Conservation (phyloP, 2,329 filamentous ascomycete species). For the Leptodontidium sp. region DNA sequence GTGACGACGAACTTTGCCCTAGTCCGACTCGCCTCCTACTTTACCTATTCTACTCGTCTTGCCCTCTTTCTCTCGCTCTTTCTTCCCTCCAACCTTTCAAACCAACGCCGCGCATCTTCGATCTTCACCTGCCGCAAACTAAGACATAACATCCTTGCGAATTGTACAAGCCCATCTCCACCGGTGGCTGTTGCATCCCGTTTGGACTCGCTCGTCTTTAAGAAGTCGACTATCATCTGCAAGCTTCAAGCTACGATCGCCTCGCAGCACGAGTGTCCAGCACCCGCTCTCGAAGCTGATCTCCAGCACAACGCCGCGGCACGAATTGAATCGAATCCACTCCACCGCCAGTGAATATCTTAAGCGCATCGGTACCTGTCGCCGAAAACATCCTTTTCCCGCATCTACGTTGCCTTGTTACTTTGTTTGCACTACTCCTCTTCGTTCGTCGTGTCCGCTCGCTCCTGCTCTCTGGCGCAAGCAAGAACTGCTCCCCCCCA, state of each 20-base stretch:
- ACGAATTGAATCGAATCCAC: no score
- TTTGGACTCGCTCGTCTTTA: conserved; percentile 16
- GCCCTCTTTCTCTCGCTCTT: conserved; percentile 6
- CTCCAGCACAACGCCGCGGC: no score
- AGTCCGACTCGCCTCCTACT: not conserved
- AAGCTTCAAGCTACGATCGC: conserved; percentile 33
- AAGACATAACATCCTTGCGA: conserved; percentile 36
- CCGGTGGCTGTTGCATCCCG: conserved; percentile 22
- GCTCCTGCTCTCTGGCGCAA: not conserved
- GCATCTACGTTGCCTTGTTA: not conserved
- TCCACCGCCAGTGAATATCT: not conserved
- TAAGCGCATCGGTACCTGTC: conserved; percentile 5
- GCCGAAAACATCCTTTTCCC: not conserved
- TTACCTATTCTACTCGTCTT: not conserved
- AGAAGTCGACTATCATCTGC: conserved; percentile 22
- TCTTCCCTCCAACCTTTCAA: conserved; percentile 18
- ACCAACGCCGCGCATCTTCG: conserved; percentile 25
- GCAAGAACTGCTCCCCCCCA: not conserved
- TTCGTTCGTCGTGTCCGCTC: no score
- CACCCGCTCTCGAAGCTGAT: conserved; percentile 7
- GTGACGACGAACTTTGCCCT: conserved; percentile 3
- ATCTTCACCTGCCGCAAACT: conserved; percentile 33
- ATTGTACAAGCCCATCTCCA: conserved; percentile 22
- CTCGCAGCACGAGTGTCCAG: conserved; percentile 25
- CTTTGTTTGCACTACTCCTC: no score